Conservation (phyloP, 495 filamentous ascomycete genomes). For the Hypomontagnella monticulosa region DNA sequence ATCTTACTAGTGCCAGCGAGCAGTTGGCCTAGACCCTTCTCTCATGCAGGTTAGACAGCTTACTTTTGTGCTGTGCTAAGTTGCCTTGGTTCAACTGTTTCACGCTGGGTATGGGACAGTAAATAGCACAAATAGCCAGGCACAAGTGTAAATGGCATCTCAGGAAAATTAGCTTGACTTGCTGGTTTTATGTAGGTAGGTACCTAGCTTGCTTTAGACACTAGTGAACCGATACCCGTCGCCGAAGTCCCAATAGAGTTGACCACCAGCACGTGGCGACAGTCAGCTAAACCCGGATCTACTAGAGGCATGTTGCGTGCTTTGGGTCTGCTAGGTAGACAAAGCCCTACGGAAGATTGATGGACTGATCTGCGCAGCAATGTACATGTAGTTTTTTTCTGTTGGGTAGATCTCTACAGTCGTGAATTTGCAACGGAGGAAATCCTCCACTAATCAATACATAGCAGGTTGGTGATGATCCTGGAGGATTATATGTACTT, state of each 20-base stretch:
- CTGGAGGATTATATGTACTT: constrained; percentile 28
- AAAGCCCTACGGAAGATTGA: constrained; percentile 23
- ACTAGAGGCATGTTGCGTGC: constrained; percentile 24
- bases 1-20: constrained; percentile 13
- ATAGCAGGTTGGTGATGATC: constrained; percentile 29
- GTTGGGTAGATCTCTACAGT: constrained; percentile 8
- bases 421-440: constrained; percentile 24
- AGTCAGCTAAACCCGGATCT: constrained; percentile 26
- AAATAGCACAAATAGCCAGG: neutral
- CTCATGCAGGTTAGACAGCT: constrained; percentile 20
- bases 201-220: neutral
- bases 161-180: constrained; percentile 1
- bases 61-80: constrained; percentile 1
- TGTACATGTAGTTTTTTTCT: too few relatives aligned
- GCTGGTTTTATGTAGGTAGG: neutral
- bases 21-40: constrained; percentile 23
- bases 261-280: constrained; percentile 31
- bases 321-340: constrained; percentile 1
- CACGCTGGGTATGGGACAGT: constrained; percentile 17
- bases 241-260: constrained; percentile 26
- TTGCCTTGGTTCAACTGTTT: neutral
- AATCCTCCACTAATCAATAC: constrained; percentile 32
- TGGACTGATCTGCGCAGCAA: constrained; percentile 23
- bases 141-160: too few relatives aligned
- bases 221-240: neutral